Conservation (phyloP, 202 grass and related monocot species). For the Digitaria exilis region DNA sequence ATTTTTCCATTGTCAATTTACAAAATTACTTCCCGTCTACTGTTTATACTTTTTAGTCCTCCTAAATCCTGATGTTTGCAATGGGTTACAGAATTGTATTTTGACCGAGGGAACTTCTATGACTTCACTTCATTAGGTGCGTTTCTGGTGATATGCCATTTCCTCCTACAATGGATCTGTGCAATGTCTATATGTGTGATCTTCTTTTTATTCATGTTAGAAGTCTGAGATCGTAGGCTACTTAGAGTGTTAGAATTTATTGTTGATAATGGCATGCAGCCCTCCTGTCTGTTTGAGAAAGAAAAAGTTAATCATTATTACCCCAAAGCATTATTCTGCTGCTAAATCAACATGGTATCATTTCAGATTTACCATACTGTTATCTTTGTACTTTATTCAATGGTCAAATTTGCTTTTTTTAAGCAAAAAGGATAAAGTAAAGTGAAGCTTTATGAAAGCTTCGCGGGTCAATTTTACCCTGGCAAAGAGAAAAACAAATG, state of each 20-base stretch:
- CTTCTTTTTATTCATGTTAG: background rate
- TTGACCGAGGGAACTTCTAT: constrained; percentile 91
- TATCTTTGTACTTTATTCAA: background rate
- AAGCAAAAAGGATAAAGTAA: background rate
- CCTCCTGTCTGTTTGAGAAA: background rate
- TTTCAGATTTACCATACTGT: background rate
- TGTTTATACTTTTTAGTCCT: constrained; percentile 12
- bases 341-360: background rate
- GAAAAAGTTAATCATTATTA: background rate
- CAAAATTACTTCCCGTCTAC: background rate
- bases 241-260: no score
- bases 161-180: background rate
- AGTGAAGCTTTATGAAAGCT: background rate
- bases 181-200: background rate
- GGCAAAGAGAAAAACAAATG: background rate
- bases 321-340: background rate
- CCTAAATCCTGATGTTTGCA: constrained; percentile 3
- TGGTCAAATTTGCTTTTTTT: background rate
- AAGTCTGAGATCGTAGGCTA: background rate
- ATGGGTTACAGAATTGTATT: constrained; percentile 69
- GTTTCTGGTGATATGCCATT: constrained; percentile 21
- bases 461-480: background rate
- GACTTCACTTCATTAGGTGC: constrained; percentile 93
- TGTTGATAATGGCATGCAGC: background rate
- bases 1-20: background rate